Evolutionary conservation across 2,329 filamentous ascomycete genomes (phyloP), one percentile per base, ranked within the genome.

Genomic region (Talaromyces pinophilus): DNA sequence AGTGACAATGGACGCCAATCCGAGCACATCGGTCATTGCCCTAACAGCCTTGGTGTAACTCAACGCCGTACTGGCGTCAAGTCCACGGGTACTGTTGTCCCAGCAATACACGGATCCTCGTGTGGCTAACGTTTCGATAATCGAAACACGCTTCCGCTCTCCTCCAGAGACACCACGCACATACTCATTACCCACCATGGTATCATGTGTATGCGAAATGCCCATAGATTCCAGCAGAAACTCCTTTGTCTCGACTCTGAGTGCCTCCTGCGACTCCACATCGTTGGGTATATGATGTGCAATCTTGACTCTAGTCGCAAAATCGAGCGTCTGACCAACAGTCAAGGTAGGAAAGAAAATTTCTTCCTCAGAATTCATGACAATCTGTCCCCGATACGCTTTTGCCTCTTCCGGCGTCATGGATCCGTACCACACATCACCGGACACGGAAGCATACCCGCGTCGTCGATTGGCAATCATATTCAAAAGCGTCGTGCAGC

Each of bases 401-500:
- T 67, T 80, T 7, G 79, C 79, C 68, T 84, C 75, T 28, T 80
- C 73, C 1, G 76, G 68, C 4, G 74, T 72, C 63, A 86, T 75
- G 0, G 78, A 77, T 0, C 84, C 88, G 70, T 85, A 90, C 25
- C 80, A 78, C 2, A 90, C 82, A 42, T 89, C 83, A 0, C 88
- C 89, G 0, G 82, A 74, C 2, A 91, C 82, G 0, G 80, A 81
- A 48, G 83, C 81, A 70, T 85, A 91, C 2, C 88, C 88, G 2
- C 76, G 77, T 44, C 88, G 80, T 64, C 86, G 83, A 71, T 92
- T 92, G 61, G 88, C 83, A 5, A 92, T 81, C 71, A 90, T 82
- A 71, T 90, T 92, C 55, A 93, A 81, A 17, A 92, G 81, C 0
- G 89, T 90, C 0, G 89, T 91, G 74, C 90, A 92, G 40, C 89